These are phyloP conservation scores for Funneliformis caledonium DNA, from an alignment of 371 early-diverging fungal species.

Conservation along the genomic window DNA sequence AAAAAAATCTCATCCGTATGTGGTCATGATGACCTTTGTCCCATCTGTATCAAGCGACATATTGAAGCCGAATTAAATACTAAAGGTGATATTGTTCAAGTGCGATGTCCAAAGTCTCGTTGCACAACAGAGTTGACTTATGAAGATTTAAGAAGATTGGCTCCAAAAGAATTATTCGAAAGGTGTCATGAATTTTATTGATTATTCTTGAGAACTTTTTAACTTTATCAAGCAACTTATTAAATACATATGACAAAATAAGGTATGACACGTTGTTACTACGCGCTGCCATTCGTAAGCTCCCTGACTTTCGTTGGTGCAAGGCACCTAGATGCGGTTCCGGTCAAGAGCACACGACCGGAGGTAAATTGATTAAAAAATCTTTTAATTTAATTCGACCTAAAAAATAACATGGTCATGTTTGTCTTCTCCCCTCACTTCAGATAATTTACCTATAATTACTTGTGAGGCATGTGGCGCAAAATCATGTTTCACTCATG, in stretches of 20 bases:
- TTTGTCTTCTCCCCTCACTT: neutral
- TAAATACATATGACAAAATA: neutral
- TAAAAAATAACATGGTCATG: neutral
- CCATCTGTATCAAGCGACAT: neutral
- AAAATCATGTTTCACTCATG: slow-evolving; percentile 21
- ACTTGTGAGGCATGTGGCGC: slow-evolving; percentile 12
- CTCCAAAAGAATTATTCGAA: slow-evolving; percentile 19
- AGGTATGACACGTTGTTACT: slow-evolving; percentile 28
- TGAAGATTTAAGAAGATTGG: slow-evolving; percentile 17
- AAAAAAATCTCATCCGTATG: neutral
- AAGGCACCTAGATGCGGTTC: slow-evolving; percentile 20
- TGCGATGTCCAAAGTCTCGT: slow-evolving; percentile 16
- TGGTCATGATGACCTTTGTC: neutral
- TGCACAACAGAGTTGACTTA: neutral
- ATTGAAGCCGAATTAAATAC: slow-evolving; percentile 6
- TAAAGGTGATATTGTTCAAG: slow-evolving; percentile 24
- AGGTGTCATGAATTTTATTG: slow-evolving; percentile 10
- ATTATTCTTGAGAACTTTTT: too few relatives aligned
- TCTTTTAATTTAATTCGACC: too few relatives aligned
- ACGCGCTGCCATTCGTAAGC: slow-evolving; percentile 8
- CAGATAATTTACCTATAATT: neutral
- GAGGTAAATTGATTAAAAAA: too few relatives aligned
- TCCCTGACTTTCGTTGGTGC: slow-evolving; percentile 36
- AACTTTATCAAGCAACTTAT: neutral
- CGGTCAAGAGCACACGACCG: slow-evolving; percentile 24